phyloP scores from a whole-genome alignment of 176 grass and related monocot genomes.

The Eragrostis curvula region DNA sequence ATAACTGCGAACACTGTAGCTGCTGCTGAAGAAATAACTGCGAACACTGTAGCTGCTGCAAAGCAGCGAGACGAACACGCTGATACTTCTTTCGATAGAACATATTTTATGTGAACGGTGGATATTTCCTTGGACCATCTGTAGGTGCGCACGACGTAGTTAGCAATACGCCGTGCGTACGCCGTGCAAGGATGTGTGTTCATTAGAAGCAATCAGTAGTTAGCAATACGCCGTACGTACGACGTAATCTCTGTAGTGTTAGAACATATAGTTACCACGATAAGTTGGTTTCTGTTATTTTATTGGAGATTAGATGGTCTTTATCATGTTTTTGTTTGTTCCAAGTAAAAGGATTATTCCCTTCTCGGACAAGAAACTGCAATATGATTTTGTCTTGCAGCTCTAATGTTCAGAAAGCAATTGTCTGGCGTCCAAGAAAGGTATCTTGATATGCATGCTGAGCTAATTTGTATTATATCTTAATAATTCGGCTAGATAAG shows the following conservation, averaged over 20 bases:
- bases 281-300: neutral
- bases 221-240: constrained; percentile 5
- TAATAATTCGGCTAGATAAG: too few relatives aligned
- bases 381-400: neutral
- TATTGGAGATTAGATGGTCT: neutral
- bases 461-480: too few relatives aligned
- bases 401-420: neutral
- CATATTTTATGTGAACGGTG: neutral
- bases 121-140: constrained; percentile 24
- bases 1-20: too few relatives aligned
- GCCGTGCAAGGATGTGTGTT: too few relatives aligned
- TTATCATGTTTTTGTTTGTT: neutral
- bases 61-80: too few relatives aligned
- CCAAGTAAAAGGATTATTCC: neutral
- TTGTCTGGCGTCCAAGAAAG: neutral
- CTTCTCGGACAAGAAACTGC: neutral
- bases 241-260: neutral
- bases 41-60: too few relatives aligned
- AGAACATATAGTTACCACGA: too few relatives aligned
- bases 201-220: neutral
- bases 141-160: neutral
- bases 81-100: constrained; percentile 3
- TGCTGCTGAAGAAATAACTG: too few relatives aligned
- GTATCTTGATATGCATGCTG: too few relatives aligned
- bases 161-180: neutral